Conservation (phyloP, 257 asterid species). For the Scutellaria minor region DNA sequence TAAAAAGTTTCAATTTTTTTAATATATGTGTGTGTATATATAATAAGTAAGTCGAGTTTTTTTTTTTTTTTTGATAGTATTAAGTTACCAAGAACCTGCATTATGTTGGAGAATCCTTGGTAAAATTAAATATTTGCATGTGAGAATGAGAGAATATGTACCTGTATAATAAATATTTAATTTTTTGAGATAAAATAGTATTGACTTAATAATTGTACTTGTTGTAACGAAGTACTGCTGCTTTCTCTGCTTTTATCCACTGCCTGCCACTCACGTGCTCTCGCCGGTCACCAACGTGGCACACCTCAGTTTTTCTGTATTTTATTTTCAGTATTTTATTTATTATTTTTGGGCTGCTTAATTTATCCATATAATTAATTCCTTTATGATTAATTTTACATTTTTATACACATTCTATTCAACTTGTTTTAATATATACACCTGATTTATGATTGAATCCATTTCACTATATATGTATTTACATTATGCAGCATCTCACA, state of each 20-base stretch:
- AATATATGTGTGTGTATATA: too few relatives aligned
- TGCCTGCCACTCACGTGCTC: conserved; percentile 54
- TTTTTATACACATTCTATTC: too few relatives aligned
- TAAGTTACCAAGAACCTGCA: too few relatives aligned
- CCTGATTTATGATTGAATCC: too few relatives aligned
- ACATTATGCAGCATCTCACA: too few relatives aligned
- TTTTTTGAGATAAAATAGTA: neutral
- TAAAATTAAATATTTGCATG: conserved; percentile 8
- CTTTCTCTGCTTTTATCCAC: conserved; percentile 44
- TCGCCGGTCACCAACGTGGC: conserved; percentile 53
- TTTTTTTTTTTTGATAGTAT: too few relatives aligned
- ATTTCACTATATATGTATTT: too few relatives aligned
- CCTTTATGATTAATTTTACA: neutral
- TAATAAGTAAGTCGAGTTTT: too few relatives aligned
- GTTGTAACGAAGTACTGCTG: conserved; percentile 51
- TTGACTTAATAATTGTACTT: conserved; percentile 29
- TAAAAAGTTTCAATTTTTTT: too few relatives aligned
- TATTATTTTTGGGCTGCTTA: neutral
- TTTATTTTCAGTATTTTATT: neutral
- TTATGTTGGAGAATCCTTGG: neutral
- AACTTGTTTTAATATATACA: too few relatives aligned
- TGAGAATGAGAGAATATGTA: conserved; percentile 5
- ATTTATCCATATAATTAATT: neutral
- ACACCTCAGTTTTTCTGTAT: conserved; percentile 27
- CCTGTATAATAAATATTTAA: neutral